phyloP scores from a whole-genome alignment of 129 eudicot species.

The Heracleum sosnowskyi region DNA sequence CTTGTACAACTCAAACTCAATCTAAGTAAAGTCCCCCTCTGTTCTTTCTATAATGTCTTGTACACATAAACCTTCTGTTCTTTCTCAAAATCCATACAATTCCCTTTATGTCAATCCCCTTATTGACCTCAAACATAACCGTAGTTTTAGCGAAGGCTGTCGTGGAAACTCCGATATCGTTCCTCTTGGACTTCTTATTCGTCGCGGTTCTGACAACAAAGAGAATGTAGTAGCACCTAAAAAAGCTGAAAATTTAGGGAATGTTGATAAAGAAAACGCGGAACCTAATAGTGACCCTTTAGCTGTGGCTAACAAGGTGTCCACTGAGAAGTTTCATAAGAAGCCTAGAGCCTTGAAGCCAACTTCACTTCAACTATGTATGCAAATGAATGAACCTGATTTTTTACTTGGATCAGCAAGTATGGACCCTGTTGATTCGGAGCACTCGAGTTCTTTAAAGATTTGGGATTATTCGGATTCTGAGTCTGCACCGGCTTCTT shows the following conservation, averaged over 20 bases:
- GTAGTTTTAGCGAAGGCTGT: slow-evolving; percentile 32
- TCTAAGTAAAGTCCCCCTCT: background rate
- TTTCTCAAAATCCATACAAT: slow-evolving; percentile 31
- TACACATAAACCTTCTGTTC: slow-evolving; percentile 26
- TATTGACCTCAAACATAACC: slow-evolving; percentile 44
- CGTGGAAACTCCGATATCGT: slow-evolving; percentile 1
- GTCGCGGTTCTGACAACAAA: slow-evolving; percentile 31
- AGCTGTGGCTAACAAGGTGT: slow-evolving; percentile 18
- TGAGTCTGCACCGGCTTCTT: slow-evolving; percentile 94
- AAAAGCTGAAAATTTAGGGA: slow-evolving; percentile 5
- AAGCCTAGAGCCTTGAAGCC: slow-evolving; percentile 61
- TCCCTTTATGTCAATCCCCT: slow-evolving; percentile 51
- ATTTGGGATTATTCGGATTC: slow-evolving; percentile 95
- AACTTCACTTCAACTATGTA: slow-evolving; percentile 80
- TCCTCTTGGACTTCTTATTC: slow-evolving; percentile 20
- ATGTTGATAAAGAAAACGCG: slow-evolving; percentile 32
- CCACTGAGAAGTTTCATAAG: slow-evolving; percentile 24
- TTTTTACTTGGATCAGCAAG: slow-evolving; percentile 34
- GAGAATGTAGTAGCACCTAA: slow-evolving; percentile 35
- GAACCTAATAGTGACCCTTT: slow-evolving; percentile 11
- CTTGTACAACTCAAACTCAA: background rate
- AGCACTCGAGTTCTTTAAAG: slow-evolving; percentile 43
- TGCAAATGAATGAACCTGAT: slow-evolving; percentile 60
- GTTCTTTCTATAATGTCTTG: slow-evolving; percentile 28
- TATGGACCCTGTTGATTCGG: slow-evolving; percentile 47